These are phyloP conservation scores for Prinsepia uniflora DNA, from an alignment of 306 rosid species.

Conservation along the genomic window DNA sequence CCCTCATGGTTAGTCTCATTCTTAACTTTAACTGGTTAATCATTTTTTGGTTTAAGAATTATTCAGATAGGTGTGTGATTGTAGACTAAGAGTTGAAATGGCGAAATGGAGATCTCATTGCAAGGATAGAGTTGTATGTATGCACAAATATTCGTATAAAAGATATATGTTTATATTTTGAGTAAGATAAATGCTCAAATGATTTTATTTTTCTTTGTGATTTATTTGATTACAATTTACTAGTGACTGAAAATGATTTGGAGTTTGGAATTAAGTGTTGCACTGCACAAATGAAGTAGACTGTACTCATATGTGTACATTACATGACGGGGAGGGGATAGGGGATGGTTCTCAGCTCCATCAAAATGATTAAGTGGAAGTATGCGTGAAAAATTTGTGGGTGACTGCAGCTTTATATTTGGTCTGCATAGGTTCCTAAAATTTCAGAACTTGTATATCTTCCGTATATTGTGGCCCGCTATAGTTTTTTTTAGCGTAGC, in stretches of 20 bases:
- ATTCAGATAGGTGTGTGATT: background rate
- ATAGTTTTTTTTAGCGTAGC: no score
- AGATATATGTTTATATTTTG: background rate
- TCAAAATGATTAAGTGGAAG: background rate
- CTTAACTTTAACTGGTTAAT: background rate
- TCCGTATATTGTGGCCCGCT: no score
- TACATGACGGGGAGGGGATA: background rate
- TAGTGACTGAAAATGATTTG: background rate
- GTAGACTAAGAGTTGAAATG: background rate
- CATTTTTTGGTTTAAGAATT: background rate
- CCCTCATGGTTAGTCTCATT: constrained; percentile 44
- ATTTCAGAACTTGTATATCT: background rate
- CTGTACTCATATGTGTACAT: background rate
- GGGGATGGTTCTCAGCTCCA: background rate
- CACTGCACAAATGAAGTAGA: background rate
- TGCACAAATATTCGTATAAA: background rate
- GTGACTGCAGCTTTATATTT: background rate
- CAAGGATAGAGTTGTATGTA: background rate
- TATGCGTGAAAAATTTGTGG: background rate
- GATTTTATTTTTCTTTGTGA: background rate
- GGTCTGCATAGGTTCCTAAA: background rate
- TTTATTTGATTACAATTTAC: background rate
- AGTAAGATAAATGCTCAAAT: background rate
- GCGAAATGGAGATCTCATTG: background rate
- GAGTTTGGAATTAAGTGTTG: background rate